These are phyloP conservation scores for Debaryomyces subglobosus DNA, from an alignment of 1,139 yeast genomes.

Conservation along the genomic window DNA sequence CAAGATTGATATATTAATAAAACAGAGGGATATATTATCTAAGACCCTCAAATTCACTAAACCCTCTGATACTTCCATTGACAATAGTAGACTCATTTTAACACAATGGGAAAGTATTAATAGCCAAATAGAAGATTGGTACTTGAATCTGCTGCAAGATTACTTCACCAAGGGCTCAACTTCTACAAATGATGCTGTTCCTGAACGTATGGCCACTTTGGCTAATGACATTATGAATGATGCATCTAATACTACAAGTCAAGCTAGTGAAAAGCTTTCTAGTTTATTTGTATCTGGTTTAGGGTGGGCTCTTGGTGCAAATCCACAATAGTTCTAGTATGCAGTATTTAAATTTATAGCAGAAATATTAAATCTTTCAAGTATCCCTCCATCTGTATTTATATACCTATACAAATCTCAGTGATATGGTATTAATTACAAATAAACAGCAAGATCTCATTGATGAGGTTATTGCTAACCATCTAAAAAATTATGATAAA, in stretches of 20 bases:
- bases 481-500: slow-evolving; percentile 40
- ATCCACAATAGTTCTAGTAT: slow-evolving; percentile 14
- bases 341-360: not conserved
- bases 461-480: slow-evolving; percentile 34
- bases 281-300: slow-evolving; percentile 58
- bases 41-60: slow-evolving; percentile 37
- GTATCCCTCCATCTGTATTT: not conserved
- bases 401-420: not conserved
- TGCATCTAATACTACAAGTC: slow-evolving; percentile 36
- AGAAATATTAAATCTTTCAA: not conserved
- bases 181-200: not conserved
- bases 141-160: slow-evolving; percentile 11
- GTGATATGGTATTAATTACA: slow-evolving; percentile 30
- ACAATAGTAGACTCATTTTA: slow-evolving; percentile 35
- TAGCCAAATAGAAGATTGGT: slow-evolving; percentile 28
- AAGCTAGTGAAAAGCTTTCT: slow-evolving; percentile 53
- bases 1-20: slow-evolving; percentile 26
- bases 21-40: slow-evolving; percentile 55
- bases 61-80: slow-evolving; percentile 23
- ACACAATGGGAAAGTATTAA: slow-evolving; percentile 43
- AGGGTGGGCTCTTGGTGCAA: slow-evolving; percentile 73
- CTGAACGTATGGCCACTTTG: slow-evolving; percentile 19
- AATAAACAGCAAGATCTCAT: slow-evolving; percentile 36
- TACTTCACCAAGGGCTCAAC: not conserved
- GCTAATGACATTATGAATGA: slow-evolving; percentile 38